phyloP scores from a whole-genome alignment of 331 rosid species.

The Cydonia oblonga region DNA sequence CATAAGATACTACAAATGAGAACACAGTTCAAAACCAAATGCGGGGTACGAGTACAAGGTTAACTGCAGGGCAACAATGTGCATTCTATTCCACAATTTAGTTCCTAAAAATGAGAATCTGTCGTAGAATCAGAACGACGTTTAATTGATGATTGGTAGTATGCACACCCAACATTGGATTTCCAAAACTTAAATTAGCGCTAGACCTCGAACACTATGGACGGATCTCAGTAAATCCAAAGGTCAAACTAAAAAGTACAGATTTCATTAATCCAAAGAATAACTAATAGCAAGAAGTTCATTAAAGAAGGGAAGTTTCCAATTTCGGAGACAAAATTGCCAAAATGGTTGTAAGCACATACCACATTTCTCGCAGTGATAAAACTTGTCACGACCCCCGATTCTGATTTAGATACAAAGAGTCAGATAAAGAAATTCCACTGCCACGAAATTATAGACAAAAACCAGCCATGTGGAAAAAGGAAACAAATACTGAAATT shows the following conservation, averaged over 20 bases:
- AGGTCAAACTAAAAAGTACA: not conserved
- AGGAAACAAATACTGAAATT: not conserved
- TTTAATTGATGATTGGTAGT: not conserved
- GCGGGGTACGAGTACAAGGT: not conserved
- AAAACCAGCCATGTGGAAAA: not conserved
- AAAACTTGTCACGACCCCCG: slow-evolving; percentile 70
- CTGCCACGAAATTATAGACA: slow-evolving; percentile 3
- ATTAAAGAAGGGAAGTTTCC: not conserved
- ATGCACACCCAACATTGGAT: not conserved
- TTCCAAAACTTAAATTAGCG: not conserved
- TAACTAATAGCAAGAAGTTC: not conserved
- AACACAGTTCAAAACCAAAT: not conserved
- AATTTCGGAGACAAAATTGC: not conserved
- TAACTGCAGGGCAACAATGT: not conserved
- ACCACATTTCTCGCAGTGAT: slow-evolving; percentile 86
- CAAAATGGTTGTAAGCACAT: slow-evolving; percentile 21
- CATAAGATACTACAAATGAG: not conserved
- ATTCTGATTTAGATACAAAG: slow-evolving; percentile 40
- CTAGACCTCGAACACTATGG: not conserved
- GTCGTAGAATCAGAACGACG: not conserved
- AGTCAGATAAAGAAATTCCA: slow-evolving; percentile 10
- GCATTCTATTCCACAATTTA: not conserved
- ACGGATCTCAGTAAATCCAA: not conserved
- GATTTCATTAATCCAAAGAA: not conserved
- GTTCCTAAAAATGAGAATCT: not conserved